Base-by-base conservation (phyloP, 2,329 filamentous ascomycete species). In the Colletotrichum tanaceti region DNA sequence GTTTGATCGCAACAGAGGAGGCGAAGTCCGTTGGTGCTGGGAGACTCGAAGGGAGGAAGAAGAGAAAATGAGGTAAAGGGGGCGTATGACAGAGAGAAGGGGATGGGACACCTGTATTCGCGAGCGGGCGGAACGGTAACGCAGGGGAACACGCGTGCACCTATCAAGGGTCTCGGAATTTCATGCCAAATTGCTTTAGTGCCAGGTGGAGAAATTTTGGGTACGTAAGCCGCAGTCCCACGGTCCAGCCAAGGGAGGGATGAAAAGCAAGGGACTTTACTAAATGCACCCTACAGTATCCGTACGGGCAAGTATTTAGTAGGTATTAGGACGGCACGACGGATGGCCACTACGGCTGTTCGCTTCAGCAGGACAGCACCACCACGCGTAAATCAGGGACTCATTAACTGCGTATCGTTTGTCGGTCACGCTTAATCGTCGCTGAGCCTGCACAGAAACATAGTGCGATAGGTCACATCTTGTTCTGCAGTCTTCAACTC, bases 111-210 rank as follows among this genome's bases (percentile, higher is more conserved):
- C 18, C 22, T 43, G 59, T 65, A 46, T 38, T 65, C 62, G 43
- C 54, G 61, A 47, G 65, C 32, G 24, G 20, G 14, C 39, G 52
- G 60, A 39, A 68, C 32, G 60, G 60, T 60, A 68, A 68, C 61
- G 65, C 53, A 68, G 61, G 65, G 60, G 65, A 68, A 65, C 22
- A 68, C 65, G 65, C 65, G 65, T 68, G 54, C 65, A 59, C 65
- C 65, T 65, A 65, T 65, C 65, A 68, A 59, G 22, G 61, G 54
- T 55, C 49, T 50, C 41, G 35, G 53, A 65, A 53, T 68, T 58
- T 63, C 44, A 52, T 50, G 43, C 60, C 52, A 64, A 53, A 58
- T 54, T 64, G n/a, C 44, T 22, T 39, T 60, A 28, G 58, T 39
- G 35, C 10, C n/a, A 54, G 46, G 58, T 60, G 58, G 58, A 52